Conservation (phyloP, 495 filamentous ascomycete species). For the Penicillium bialowiezense region DNA sequence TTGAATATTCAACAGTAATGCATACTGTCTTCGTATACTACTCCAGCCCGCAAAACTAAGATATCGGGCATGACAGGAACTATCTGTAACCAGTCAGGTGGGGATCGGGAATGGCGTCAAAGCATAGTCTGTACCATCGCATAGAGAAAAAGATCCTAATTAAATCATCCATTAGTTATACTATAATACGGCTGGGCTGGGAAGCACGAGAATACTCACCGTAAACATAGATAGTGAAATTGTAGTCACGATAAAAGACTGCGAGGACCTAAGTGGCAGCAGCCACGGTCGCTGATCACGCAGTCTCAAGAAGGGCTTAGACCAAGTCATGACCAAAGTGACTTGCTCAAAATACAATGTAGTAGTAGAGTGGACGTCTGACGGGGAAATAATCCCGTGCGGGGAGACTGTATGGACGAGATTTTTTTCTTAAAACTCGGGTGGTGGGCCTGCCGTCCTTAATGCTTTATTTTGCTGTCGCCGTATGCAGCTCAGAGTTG, state of each 20-base stretch:
- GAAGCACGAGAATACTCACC: conserved; percentile 5
- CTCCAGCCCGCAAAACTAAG: conserved; percentile 17
- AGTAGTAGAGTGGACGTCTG: neutral
- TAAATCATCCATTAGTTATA: neutral
- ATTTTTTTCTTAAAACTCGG: neutral
- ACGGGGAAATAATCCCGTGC: neutral
- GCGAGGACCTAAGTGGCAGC: conserved; percentile 14
- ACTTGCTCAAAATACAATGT: neutral
- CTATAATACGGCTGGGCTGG: neutral
- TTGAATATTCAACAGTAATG: neutral
- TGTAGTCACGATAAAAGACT: conserved; percentile 14
- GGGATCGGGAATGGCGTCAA: neutral
- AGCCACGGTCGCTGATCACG: conserved; percentile 9
- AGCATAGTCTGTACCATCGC: conserved; percentile 12
- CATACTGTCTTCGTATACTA: conserved; percentile 19
- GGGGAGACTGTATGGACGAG: neutral
- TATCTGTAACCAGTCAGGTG: conserved; percentile 12
- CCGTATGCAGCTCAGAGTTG: conserved; percentile 1
- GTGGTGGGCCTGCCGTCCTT: neutral
- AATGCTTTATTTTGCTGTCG: neutral
- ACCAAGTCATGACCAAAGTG: conserved; percentile 4
- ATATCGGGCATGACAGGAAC: conserved; percentile 22
- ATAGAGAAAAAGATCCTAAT: conserved; percentile 18
- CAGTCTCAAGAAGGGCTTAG: conserved; percentile 7
- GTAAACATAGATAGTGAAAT: conserved; percentile 14